Evolutionary conservation across 257 asterid genomes (phyloP).

Genomic region (Thymus quinquecostatus): DNA sequence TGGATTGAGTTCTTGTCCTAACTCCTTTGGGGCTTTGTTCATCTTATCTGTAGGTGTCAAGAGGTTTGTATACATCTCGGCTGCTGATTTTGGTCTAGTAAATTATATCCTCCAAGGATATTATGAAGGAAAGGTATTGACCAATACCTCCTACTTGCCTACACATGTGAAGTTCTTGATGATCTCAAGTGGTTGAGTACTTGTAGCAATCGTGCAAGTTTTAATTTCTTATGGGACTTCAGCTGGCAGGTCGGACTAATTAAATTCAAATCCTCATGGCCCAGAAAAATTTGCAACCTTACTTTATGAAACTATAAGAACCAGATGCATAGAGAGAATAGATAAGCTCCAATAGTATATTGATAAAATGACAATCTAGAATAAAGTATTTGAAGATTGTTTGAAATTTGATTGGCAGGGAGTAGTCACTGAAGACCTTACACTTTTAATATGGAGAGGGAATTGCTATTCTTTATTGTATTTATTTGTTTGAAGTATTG

Average conservation of each 20-base stretch:
- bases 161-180: slow-evolving; percentile 17
- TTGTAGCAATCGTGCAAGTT: neutral
- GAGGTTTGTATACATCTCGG: slow-evolving; percentile 78
- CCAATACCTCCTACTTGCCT: slow-evolving; percentile 18
- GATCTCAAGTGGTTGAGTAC: slow-evolving; percentile 2
- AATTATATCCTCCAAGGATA: slow-evolving; percentile 71
- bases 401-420: neutral
- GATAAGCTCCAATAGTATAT: neutral
- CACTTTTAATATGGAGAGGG: neutral
- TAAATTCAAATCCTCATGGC: neutral
- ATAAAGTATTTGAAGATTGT: neutral
- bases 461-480: neutral
- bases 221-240: neutral
- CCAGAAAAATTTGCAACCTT: neutral
- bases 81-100: slow-evolving; percentile 83
- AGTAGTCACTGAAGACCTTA: neutral
- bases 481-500: neutral
- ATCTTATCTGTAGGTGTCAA: slow-evolving; percentile 53
- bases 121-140: slow-evolving; percentile 77
- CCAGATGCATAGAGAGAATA: neutral
- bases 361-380: neutral
- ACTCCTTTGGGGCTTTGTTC: slow-evolving; percentile 9
- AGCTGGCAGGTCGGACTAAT: neutral
- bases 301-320: neutral
- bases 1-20: neutral